These are phyloP conservation scores for Xerocomellus dryophilus DNA, from an alignment of 768 basidiomycete species.

Conservation along the genomic window DNA sequence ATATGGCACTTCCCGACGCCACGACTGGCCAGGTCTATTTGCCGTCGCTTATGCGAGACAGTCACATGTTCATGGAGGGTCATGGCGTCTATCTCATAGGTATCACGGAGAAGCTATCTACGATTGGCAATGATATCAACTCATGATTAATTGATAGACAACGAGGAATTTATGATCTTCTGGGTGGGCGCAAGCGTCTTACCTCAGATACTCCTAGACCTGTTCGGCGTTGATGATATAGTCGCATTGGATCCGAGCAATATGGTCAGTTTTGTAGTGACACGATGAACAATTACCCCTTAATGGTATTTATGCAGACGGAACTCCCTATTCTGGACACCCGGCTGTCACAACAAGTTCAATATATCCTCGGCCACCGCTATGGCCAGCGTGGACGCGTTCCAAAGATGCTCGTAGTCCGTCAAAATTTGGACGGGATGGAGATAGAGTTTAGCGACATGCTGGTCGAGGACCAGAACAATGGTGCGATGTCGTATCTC, in stretches of 20 bases:
- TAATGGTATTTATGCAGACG: conserved; percentile 42
- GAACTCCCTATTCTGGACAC: conserved; percentile 69
- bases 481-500: conserved; percentile 87
- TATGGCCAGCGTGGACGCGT: conserved; percentile 50
- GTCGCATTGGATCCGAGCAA: conserved; percentile 56
- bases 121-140: conserved; percentile 15
- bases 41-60: conserved; percentile 78
- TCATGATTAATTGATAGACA: conserved; percentile 50
- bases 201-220: conserved; percentile 75
- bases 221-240: conserved; percentile 83
- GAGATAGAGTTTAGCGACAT: conserved; percentile 98
- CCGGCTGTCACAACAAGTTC: conserved; percentile 76
- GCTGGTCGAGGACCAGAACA: conserved; percentile 96
- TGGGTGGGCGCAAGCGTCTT: conserved; percentile 87
- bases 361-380: conserved; percentile 77
- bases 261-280: conserved; percentile 48
- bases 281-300: conserved; percentile 1
- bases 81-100: conserved; percentile 93
- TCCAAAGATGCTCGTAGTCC: conserved; percentile 68
- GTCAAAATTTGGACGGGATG: conserved; percentile 88
- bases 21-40: conserved; percentile 56
- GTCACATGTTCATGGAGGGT: conserved; percentile 84
- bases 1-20: conserved; percentile 64
- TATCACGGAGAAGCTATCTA: conserved; percentile 34
- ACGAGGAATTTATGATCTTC: conserved; percentile 81